Base-by-base conservation (phyloP, 768 basidiomycete genomes). In the Hygrocybe punicea region DNA sequence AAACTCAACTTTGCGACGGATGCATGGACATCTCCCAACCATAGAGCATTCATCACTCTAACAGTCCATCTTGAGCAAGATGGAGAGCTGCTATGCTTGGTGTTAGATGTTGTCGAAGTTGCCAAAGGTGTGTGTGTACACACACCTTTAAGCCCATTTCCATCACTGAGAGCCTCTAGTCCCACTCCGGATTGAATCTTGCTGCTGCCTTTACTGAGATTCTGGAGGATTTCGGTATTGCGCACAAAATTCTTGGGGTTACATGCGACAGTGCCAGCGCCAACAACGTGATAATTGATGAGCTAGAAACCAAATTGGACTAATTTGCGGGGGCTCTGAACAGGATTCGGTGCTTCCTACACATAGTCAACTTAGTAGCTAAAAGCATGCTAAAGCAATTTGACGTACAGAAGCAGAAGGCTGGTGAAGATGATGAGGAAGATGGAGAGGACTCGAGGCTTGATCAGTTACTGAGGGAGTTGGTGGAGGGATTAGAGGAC, bases 61-160 rank as follows among this genome's bases (percentile, higher is more conserved):
- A 60, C 60, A 5, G 71, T 73, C 1, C 74, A 78, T 45, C 61
- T 75, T 29, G 68, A 73, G 34, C 21, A 67, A 3, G 45, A 74
- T 0, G 72, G 74, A 0, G 49, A 57, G 6, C 69, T 67, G 0
- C 29, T 74, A 0, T 37, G 53, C 0, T 62, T 76, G 5, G 40
- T 72, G 0, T 62, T 79, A 1, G 76, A 79, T 52, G 49, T 79
- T 3, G 61, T 76, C 13, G 74, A 79, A 58, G 69, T 78, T 1
- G 45, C n/a, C 69, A 1, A 45, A 60, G n/a, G n/a, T n/a, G n/a
- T n/a, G n/a, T n/a, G n/a, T n/a, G n/a, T n/a, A n/a, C n/a, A n/a
- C n/a, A n/a, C n/a, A n/a, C n/a, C n/a, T n/a, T n/a, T n/a, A n/a
- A n/a, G n/a, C n/a, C n/a, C n/a, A n/a, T n/a, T n/a, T n/a, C n/a